Evolutionary conservation across 192 early-diverging fungal genomes (phyloP).

Genomic region (Paraglomus brasilianum): DNA sequence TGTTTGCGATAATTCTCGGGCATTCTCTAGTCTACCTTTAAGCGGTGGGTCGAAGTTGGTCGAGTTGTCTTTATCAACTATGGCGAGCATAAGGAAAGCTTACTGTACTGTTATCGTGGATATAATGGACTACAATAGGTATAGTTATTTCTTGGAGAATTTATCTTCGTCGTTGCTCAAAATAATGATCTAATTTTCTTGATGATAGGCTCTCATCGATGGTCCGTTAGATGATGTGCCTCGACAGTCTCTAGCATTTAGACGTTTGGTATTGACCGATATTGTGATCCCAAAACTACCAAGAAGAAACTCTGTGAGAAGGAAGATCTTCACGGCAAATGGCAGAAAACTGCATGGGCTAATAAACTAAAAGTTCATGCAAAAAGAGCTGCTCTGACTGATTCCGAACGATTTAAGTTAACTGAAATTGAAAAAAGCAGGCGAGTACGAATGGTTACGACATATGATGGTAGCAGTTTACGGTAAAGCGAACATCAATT

Average conservation of each 20-base stretch:
- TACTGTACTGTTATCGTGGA: constrained; percentile 96
- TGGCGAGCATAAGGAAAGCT: constrained; percentile 95
- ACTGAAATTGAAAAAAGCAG: constrained; percentile 87
- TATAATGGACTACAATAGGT: constrained; percentile 98
- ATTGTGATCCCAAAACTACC: constrained; percentile 83
- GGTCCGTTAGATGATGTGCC: constrained; percentile 93
- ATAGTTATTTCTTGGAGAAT: background rate
- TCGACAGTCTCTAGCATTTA: constrained; percentile 86
- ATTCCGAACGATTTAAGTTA: constrained; percentile 99
- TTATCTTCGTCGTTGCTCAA: background rate
- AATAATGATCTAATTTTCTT: background rate
- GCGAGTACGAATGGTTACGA: too few relatives aligned
- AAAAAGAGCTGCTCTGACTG: constrained; percentile 73
- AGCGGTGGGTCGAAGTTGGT: constrained; percentile 96
- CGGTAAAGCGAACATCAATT: too few relatives aligned
- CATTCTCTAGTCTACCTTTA: too few relatives aligned
- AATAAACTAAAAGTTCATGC: constrained; percentile 90
- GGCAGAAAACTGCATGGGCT: constrained; percentile 91
- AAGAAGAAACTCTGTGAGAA: constrained; percentile 83
- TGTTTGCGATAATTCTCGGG: too few relatives aligned
- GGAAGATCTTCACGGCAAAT: constrained; percentile 76
- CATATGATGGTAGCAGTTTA: too few relatives aligned
- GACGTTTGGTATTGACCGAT: constrained; percentile 88
- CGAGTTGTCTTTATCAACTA: constrained; percentile 96
- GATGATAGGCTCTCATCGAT: constrained; percentile 82